A percentile compares a stretch with the other conserved stretches of the same genome.
phyloP scores from a whole-genome alignment of 805 yeast species.

The Zygosaccharomyces siamensis region DNA sequence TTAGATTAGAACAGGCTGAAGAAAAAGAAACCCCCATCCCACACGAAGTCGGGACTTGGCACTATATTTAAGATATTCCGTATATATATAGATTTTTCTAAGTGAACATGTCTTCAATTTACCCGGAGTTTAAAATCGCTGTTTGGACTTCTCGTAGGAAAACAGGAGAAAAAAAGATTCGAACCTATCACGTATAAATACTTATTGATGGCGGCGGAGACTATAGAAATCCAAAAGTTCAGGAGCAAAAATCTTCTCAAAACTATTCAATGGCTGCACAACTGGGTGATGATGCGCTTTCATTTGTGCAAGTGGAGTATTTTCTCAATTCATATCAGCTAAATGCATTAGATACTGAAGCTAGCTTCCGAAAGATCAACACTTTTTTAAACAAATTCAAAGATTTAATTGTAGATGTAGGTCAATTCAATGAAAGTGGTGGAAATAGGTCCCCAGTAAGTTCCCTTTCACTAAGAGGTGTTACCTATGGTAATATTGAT shows the following conservation, averaged over 20 bases:
- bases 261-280: slow-evolving; percentile 8
- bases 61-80: slow-evolving; percentile 18
- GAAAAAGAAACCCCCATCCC: slow-evolving; percentile 38
- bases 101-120: not conserved
- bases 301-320: slow-evolving; percentile 19
- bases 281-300: slow-evolving; percentile 10
- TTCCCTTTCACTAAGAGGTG: slow-evolving; percentile 38
- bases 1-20: slow-evolving; percentile 18
- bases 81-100: not conserved
- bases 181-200: slow-evolving; percentile 7
- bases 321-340: slow-evolving; percentile 17
- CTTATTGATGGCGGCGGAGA: slow-evolving; percentile 1
- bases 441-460: not conserved
- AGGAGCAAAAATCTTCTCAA: not conserved
- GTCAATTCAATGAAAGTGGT: slow-evolving; percentile 10
- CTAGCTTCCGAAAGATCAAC: slow-evolving; percentile 16
- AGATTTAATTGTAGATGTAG: slow-evolving; percentile 10
- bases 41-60: slow-evolving; percentile 36
- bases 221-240: not conserved
- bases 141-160: not conserved
- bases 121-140: slow-evolving; percentile 1
- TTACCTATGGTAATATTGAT: slow-evolving; percentile 37
- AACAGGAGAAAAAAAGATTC: slow-evolving; percentile 4
- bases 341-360: slow-evolving; percentile 7
- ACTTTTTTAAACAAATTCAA: slow-evolving; percentile 16